phyloP scores from a whole-genome alignment of 129 eudicot species.

The Cynara cardunculus region DNA sequence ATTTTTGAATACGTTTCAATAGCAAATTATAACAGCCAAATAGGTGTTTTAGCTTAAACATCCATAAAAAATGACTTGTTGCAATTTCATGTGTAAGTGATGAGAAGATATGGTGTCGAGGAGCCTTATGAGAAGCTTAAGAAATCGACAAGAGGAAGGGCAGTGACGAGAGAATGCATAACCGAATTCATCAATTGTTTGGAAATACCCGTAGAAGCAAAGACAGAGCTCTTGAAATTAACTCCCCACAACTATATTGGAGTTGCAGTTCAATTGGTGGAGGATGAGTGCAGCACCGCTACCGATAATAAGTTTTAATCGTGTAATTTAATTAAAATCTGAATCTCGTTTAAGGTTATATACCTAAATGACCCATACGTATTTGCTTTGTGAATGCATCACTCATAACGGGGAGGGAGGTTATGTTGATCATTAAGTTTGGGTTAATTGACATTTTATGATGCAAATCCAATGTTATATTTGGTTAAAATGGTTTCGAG shows the following conservation, averaged over 20 bases:
- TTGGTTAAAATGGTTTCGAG: too few relatives aligned
- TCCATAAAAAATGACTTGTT: neutral
- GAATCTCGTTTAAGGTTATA: too few relatives aligned
- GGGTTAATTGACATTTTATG: neutral
- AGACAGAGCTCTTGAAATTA: conserved; percentile 41
- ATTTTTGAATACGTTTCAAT: too few relatives aligned
- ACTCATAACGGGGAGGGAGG: neutral
- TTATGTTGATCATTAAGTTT: neutral
- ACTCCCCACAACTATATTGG: conserved; percentile 65
- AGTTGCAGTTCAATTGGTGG: conserved; percentile 39
- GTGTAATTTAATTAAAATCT: neutral
- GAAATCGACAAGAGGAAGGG: conserved; percentile 66
- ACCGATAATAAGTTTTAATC: neutral
- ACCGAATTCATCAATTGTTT: conserved; percentile 44
- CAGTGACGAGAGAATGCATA: conserved; percentile 48
- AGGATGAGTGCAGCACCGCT: neutral
- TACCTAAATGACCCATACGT: too few relatives aligned
- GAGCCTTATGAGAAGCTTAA: conserved; percentile 69
- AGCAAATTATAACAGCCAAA: neutral
- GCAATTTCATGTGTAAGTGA: conserved; percentile 37
- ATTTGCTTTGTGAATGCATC: neutral
- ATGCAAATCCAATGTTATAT: neutral
- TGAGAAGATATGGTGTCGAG: conserved; percentile 77
- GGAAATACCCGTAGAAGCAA: conserved; percentile 58
- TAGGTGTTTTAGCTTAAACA: neutral